Percentiles rank a stretch among this genome's conserved stretches.
Evolutionary conservation across 2,329 filamentous ascomycete genomes (phyloP).

Genomic region (Cladosporium sp.): DNA sequence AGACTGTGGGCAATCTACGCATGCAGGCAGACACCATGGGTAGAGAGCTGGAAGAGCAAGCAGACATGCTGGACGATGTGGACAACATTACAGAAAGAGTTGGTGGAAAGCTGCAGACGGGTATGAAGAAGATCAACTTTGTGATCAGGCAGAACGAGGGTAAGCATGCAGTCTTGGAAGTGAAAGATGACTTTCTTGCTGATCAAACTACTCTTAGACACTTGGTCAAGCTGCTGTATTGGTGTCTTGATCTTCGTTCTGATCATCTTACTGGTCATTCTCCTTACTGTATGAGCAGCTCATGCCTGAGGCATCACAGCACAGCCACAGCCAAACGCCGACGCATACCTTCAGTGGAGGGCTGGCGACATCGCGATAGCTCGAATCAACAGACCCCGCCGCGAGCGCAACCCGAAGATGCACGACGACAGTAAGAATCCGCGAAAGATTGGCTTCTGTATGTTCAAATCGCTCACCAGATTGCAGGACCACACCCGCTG

Average conservation of each 20-base stretch:
- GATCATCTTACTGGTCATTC: conserved; percentile 79
- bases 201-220: conserved; percentile 47
- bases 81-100: conserved; percentile 85
- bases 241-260: conserved; percentile 82
- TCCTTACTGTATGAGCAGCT: conserved; percentile 60
- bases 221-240: conserved; percentile 86
- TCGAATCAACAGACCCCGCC: not conserved
- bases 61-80: conserved; percentile 80
- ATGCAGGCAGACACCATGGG: conserved; percentile 96
- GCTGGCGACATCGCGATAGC: not conserved
- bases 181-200: conserved; percentile 20
- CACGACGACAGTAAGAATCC: conserved; percentile 34
- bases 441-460: not conserved
- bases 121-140: conserved; percentile 80
- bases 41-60: conserved; percentile 91
- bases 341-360: not conserved
- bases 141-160: conserved; percentile 92
- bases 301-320: conserved; percentile 20
- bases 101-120: conserved; percentile 78
- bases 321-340: conserved; percentile 23
- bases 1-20: conserved; percentile 86
- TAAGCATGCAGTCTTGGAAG: conserved; percentile 43
- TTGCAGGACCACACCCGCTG: conserved; percentile 69
- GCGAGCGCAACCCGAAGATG: conserved; percentile 26
- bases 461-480: not conserved